Evolutionary conservation across 441 rosid genomes (phyloP).

Genomic region (Erysimum pusillum): DNA sequence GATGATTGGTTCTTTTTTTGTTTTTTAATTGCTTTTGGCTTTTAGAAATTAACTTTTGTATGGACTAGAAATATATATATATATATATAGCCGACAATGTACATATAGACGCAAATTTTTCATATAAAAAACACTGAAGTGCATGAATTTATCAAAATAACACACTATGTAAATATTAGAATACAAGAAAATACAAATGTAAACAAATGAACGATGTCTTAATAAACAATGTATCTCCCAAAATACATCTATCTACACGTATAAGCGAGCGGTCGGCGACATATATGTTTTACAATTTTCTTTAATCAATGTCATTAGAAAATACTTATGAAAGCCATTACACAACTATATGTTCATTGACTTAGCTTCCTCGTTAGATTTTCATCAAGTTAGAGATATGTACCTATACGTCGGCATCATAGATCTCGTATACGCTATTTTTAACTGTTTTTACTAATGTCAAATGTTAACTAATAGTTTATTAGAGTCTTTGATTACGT

Average conservation of each 20-base stretch:
- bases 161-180: conserved; percentile 1
- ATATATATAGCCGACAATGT: not conserved
- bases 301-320: conserved; percentile 10
- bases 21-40: not conserved
- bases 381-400: conserved; percentile 1
- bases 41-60: not conserved
- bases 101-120: not conserved
- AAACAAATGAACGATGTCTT: not conserved
- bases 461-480: not conserved
- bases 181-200: not conserved
- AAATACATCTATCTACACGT: not conserved
- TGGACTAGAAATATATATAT: conserved; percentile 8
- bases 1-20: conserved; percentile 20
- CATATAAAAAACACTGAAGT: not conserved
- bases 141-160: not conserved
- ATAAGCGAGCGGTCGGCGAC: not conserved
- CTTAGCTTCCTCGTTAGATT: not conserved
- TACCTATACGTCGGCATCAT: not conserved
- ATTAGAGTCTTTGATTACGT: not conserved
- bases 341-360: not conserved
- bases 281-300: not conserved
- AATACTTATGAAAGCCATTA: conserved; percentile 9
- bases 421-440: conserved; percentile 9
- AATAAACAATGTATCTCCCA: not conserved
- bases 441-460: not conserved